Base-by-base conservation (phyloP, 768 basidiomycete genomes). In the Plicaturopsis crispa region DNA sequence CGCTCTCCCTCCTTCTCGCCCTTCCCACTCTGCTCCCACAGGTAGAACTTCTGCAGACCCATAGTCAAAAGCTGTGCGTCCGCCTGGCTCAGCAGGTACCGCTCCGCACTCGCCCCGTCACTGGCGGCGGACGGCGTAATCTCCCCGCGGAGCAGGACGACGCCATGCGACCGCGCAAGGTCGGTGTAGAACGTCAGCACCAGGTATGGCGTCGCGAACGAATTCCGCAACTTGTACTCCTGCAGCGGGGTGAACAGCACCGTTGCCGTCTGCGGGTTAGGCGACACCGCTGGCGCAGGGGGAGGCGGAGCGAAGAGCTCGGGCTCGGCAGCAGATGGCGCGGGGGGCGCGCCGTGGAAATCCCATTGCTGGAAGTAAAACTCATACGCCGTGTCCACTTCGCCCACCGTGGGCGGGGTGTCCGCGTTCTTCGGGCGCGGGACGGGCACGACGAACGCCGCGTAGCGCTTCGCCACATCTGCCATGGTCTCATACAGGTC, bases 121-220 rank as follows among this genome's bases (percentile, higher is more conserved):
- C 53, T 48, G 13, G 66, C 57, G 11, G 75, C 59, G 2, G 79
- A 70, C 1, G 87, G 80, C 0, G 90, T 90, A 43, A 97, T 80
- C 61, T 97, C 93, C 16, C 94, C 96, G 13, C 91, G 71, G 60
- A 98, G 67, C 4, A 99, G 74, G 2, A 97, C 88, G 32, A 85
- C 56, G 8, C 77, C 80, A 51, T 97, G 90, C 4, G 84, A 79
- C 19, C 71, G 58, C 2, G 80, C 76, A 4, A 99, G 63, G 51
- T 98, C 93, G 35, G 93, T 84, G 60, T 98, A 97, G 57, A 88
- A 78, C 4, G 93, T 97, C 26, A 97, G 52, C 17, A 86, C 84
- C 18, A 99, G 70, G 54, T 90, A 87, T 1, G 94, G 93, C 4
- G 90, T 92, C 5, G 96, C 86, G 57, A 83, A 97, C 13, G 82